Evolutionary conservation across 2,329 filamentous ascomycete species (phyloP).

Genomic region (Talaromyces sp.): DNA sequence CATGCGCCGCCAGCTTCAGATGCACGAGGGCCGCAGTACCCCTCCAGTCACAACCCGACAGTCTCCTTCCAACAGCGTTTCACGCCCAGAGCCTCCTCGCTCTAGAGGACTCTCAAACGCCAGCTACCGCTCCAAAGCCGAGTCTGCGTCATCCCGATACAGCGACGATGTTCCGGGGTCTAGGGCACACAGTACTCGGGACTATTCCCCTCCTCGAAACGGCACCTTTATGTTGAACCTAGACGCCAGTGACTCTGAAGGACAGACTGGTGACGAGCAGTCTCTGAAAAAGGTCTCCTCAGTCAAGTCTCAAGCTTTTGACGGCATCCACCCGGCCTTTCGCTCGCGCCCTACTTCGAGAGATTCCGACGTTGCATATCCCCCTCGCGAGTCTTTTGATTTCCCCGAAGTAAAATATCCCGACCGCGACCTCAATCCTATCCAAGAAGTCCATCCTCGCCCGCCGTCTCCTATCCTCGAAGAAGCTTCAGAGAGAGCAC

Average conservation of each 20-base stretch:
- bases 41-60: conserved; percentile 23
- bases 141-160: conserved; percentile 34
- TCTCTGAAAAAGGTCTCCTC: conserved; percentile 19
- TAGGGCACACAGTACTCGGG: conserved; percentile 21
- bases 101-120: conserved; percentile 31
- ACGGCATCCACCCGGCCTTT: conserved; percentile 33
- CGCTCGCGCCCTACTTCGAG: conserved; percentile 29
- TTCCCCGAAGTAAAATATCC: conserved; percentile 32
- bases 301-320: conserved; percentile 19
- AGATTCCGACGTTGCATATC: conserved; percentile 17
- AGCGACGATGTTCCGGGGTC: conserved; percentile 22
- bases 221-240: conserved; percentile 31
- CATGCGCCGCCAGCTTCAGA: conserved; percentile 71
- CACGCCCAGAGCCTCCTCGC: conserved; percentile 16
- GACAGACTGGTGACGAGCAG: conserved; percentile 27
- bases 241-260: conserved; percentile 34
- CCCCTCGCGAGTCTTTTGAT: conserved; percentile 24
- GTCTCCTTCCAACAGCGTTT: conserved; percentile 21
- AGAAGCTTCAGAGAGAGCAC: conserved; percentile 20
- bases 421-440: conserved; percentile 36
- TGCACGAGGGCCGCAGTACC: conserved; percentile 68
- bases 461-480: conserved; percentile 12
- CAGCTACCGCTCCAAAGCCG: conserved; percentile 31
- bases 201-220: conserved; percentile 24
- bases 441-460: conserved; percentile 27